Percentiles rank a stretch among this genome's conserved stretches.
Conservation (phyloP, 768 basidiomycete genomes). For the Tylopilus sp. region DNA sequence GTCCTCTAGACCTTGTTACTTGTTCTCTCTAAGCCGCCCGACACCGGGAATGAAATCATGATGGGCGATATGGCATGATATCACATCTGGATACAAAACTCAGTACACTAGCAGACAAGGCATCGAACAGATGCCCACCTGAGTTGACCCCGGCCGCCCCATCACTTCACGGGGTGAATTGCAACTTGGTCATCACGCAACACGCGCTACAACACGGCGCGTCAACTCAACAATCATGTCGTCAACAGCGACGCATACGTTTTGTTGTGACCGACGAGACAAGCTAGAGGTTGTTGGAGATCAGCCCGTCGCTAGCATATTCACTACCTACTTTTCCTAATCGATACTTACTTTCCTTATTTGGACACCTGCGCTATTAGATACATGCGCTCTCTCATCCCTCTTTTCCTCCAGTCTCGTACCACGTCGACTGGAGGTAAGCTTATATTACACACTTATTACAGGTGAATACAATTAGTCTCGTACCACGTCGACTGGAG, state of each 20-base stretch:
- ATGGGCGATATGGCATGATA: conserved; percentile 48
- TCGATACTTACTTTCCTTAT: too few species aligned
- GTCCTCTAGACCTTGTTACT: neutral
- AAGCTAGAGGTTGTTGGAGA: too few species aligned
- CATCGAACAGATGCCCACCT: conserved; percentile 51
- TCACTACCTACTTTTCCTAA: too few species aligned
- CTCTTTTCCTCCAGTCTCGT: too few species aligned
- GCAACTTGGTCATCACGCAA: conserved; percentile 50
- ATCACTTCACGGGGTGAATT: conserved; percentile 66
- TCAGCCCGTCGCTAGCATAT: too few species aligned
- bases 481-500: too few species aligned
- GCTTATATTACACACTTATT: too few species aligned
- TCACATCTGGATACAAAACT: conserved; percentile 45
- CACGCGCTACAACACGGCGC: conserved; percentile 49
- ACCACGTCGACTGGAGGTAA: too few species aligned
- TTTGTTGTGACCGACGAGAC: conserved; percentile 71
- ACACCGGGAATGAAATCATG: neutral
- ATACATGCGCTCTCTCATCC: too few species aligned
- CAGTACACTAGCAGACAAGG: conserved; percentile 1
- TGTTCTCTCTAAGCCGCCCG: neutral
- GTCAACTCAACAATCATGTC: neutral
- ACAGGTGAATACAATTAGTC: too few species aligned
- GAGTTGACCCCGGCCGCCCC: conserved; percentile 85
- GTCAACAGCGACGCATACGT: conserved; percentile 45
- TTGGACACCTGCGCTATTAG: too few species aligned